Conservation (phyloP, 73 alveolate species). For the Paramecium biaurelia region DNA sequence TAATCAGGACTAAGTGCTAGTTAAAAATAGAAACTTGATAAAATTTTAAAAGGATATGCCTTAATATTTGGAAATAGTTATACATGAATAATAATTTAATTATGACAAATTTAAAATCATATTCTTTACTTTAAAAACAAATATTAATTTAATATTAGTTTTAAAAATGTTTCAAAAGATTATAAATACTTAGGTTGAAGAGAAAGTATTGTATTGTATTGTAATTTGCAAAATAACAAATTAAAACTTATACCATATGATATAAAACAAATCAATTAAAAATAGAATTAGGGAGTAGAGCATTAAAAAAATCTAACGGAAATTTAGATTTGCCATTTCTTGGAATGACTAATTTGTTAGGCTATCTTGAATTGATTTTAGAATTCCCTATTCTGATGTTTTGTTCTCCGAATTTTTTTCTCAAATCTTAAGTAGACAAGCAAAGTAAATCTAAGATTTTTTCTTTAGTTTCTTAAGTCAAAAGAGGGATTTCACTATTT, state of each 20-base stretch:
- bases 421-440: conserved; percentile 6
- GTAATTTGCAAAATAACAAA: not conserved
- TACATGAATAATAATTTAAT: not conserved
- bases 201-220: not conserved
- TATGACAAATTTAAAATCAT: not conserved
- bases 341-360: not conserved
- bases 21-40: not conserved
- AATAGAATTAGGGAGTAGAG: not conserved
- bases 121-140: not conserved
- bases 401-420: not conserved
- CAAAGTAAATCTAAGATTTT: not conserved
- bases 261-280: not conserved
- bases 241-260: not conserved
- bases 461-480: not conserved
- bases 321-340: not conserved
- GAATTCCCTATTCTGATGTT: not conserved
- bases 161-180: not conserved
- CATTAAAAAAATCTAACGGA: conserved; percentile 19
- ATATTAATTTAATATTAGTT: not conserved
- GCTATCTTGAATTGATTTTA: not conserved
- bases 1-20: not conserved
- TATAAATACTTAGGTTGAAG: no score
- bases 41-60: not conserved
- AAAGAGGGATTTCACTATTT: not conserved
- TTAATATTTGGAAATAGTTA: not conserved